phyloP scores from a whole-genome alignment of 371 early-diverging fungal genomes.

The Dichotomocladium elegans region DNA sequence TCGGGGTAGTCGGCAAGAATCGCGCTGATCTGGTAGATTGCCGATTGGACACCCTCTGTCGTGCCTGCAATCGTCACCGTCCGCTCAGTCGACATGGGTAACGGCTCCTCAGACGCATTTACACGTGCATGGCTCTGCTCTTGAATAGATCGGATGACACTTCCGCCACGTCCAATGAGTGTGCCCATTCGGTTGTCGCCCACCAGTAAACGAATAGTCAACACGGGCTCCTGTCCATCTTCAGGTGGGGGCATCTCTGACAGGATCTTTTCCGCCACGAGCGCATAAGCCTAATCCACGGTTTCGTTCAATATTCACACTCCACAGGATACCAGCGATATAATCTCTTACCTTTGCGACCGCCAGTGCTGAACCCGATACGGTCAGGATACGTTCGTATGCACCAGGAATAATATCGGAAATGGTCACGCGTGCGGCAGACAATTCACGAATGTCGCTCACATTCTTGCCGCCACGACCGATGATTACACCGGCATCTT shows the following conservation, averaged over 20 bases:
- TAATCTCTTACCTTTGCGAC: constrained; percentile 74
- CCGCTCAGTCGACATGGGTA: constrained; percentile 77
- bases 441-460: constrained; percentile 70
- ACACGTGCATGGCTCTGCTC: constrained; percentile 81
- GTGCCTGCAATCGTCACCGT: constrained; percentile 84
- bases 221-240: constrained; percentile 32
- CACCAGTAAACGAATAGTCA: constrained; percentile 70
- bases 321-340: no score
- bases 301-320: neutral
- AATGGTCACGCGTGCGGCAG: constrained; percentile 75
- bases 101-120: constrained; percentile 73
- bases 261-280: constrained; percentile 68
- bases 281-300: constrained; percentile 58
- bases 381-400: constrained; percentile 70
- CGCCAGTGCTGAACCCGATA: constrained; percentile 67
- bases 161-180: constrained; percentile 88
- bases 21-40: constrained; percentile 73
- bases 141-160: constrained; percentile 86
- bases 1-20: constrained; percentile 59
- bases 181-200: constrained; percentile 81
- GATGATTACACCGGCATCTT: constrained; percentile 84
- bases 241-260: constrained; percentile 38
- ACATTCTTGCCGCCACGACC: constrained; percentile 82
- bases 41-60: constrained; percentile 74
- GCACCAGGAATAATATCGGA: constrained; percentile 77